Evolutionary conservation across 257 asterid genomes (phyloP).

Genomic region (Solanum paucissectum): DNA sequence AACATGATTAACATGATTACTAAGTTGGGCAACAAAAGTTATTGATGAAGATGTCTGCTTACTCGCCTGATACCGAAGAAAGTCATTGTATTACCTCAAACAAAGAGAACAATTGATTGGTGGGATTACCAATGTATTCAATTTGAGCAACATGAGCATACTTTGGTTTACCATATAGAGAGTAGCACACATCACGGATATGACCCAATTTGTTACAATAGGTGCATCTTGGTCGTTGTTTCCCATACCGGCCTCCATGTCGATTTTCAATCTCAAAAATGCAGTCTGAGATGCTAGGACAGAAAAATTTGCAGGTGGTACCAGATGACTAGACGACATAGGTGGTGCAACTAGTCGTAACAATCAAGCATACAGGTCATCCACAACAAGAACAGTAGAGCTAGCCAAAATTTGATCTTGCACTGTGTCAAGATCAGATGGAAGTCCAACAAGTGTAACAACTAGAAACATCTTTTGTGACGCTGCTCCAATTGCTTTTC

Average conservation of each 20-base stretch:
- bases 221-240: neutral
- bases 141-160: neutral
- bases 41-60: too few species aligned
- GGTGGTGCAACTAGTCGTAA: neutral
- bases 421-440: neutral
- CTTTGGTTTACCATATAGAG: neutral
- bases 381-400: neutral
- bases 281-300: neutral
- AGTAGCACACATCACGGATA: neutral
- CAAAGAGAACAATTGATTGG: too few species aligned
- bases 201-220: neutral
- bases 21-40: too few species aligned
- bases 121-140: neutral
- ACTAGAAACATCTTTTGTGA: neutral
- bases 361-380: neutral
- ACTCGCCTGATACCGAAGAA: too few species aligned
- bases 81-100: too few species aligned
- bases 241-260: neutral
- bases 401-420: neutral
- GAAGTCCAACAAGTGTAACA: neutral
- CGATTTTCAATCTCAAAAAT: too few species aligned
- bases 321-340: neutral
- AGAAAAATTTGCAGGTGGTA: neutral
- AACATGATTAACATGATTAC: too few species aligned
- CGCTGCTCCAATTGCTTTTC: neutral